Percentiles rank a stretch among this genome's conserved stretches.
Evolutionary conservation across 1,284 basidiomycete species (phyloP).

Genomic region (Volvariella surrecta): DNA sequence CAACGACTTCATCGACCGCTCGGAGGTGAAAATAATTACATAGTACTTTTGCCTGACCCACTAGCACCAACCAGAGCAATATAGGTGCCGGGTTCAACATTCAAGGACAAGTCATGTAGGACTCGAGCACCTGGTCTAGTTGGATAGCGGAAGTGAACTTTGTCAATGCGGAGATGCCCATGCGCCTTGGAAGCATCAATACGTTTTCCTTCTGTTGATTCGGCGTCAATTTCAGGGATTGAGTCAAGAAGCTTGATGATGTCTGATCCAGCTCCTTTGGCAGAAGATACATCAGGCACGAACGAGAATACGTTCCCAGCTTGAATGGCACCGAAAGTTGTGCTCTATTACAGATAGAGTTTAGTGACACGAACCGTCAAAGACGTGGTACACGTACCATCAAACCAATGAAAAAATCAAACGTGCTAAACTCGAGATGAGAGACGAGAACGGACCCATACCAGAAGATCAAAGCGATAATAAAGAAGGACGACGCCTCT

Average conservation of each 20-base stretch:
- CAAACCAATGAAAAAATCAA: conserved; percentile 78
- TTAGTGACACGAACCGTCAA: conserved; percentile 11
- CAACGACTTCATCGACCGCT: conserved; percentile 4
- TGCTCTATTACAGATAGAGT: conserved; percentile 36
- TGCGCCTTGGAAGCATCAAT: conserved; percentile 38
- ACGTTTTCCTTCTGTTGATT: conserved; percentile 63
- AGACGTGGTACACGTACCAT: conserved; percentile 44
- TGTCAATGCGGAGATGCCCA: conserved; percentile 74
- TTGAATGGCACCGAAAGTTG: conserved; percentile 71
- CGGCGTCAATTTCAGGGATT: conserved; percentile 74
- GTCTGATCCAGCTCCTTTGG: conserved; percentile 70
- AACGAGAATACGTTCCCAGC: conserved; percentile 86
- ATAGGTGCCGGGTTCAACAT: conserved; percentile 87
- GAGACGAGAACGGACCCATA: conserved; percentile 71
- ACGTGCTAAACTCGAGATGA: conserved; percentile 45
- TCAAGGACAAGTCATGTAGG: conserved; percentile 71
- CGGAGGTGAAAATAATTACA: conserved; percentile 33
- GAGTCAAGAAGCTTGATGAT: conserved; percentile 81
- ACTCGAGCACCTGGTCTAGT: conserved; percentile 85
- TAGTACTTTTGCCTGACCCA: conserved; percentile 87
- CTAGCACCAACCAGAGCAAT: conserved; percentile 88
- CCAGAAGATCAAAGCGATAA: conserved; percentile 87
- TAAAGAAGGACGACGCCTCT: conserved; percentile 75
- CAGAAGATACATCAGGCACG: conserved; percentile 89
- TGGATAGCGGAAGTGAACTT: conserved; percentile 94